These are phyloP conservation scores for Schizochytrium sp. DNA, from an alignment of 108 stramenopile genomes.

Conservation along the genomic window DNA sequence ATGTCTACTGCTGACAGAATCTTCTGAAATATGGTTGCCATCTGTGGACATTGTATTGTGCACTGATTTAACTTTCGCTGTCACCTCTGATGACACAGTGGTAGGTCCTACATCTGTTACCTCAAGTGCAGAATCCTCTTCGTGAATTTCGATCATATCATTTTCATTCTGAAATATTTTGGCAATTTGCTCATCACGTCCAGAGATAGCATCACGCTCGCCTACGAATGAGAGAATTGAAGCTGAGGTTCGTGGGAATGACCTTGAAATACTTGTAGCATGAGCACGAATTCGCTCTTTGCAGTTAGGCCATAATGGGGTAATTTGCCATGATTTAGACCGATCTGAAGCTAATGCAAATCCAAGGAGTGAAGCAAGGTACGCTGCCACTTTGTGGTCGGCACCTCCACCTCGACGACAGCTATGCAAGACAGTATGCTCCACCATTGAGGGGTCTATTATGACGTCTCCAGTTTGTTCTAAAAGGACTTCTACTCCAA, in stretches of 20 bases:
- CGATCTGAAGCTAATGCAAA: neutral
- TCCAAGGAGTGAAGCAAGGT: neutral
- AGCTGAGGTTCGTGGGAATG: neutral
- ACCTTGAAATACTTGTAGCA: neutral
- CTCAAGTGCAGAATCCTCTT: no score
- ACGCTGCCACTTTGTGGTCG: constrained; percentile 38
- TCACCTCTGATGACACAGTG: no score
- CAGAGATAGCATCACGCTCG: neutral
- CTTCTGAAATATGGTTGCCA: no score
- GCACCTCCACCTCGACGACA: constrained; percentile 16
- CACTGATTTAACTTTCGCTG: no score
- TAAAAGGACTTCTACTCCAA: constrained; percentile 18
- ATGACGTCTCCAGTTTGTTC: constrained; percentile 34
- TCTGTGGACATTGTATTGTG: no score
- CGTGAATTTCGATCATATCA: no score
- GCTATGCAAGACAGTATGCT: constrained; percentile 11
- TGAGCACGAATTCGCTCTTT: neutral
- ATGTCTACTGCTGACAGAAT: no score
- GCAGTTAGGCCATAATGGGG: constrained; percentile 1
- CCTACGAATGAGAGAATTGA: neutral
- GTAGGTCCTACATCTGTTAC: no score
- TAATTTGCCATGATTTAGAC: neutral
- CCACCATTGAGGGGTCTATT: constrained; percentile 22
- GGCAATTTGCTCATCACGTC: neutral
- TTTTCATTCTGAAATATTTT: neutral